Evolutionary conservation across 2,329 filamentous ascomycete species (phyloP).

Genomic region (Fusarium liriodendri): DNA sequence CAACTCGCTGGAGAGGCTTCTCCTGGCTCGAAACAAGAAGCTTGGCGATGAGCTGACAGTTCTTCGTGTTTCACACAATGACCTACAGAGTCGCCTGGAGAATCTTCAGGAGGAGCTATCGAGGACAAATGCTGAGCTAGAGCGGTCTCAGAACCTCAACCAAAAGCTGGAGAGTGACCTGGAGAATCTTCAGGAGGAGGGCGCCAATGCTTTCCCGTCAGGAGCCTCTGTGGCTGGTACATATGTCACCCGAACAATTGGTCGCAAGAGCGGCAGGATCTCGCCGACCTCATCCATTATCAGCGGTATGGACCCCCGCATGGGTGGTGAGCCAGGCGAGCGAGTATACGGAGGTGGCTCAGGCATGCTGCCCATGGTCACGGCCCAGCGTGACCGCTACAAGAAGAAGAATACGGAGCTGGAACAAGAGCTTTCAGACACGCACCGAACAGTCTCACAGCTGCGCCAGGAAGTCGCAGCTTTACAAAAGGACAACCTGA

Average conservation of each 20-base stretch:
- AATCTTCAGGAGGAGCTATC: slow-evolving; percentile 86
- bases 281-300: slow-evolving; percentile 99
- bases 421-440: slow-evolving; percentile 88
- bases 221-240: slow-evolving; percentile 94
- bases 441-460: slow-evolving; percentile 83
- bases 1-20: slow-evolving; percentile 89
- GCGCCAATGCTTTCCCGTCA: slow-evolving; percentile 84
- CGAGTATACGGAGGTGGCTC: slow-evolving; percentile 77
- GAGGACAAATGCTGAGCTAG: slow-evolving; percentile 84
- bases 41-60: slow-evolving; percentile 93
- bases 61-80: slow-evolving; percentile 91
- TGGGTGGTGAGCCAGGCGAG: slow-evolving; percentile 62
- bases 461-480: slow-evolving; percentile 91
- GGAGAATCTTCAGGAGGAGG: slow-evolving; percentile 86
- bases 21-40: slow-evolving; percentile 96
- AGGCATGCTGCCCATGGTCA: slow-evolving; percentile 97
- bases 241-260: slow-evolving; percentile 74
- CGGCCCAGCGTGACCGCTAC: slow-evolving; percentile 96
- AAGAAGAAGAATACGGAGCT: slow-evolving; percentile 95
- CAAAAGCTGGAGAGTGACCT: slow-evolving; percentile 93
- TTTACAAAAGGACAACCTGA: slow-evolving; percentile 95
- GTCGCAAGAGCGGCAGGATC: slow-evolving; percentile 74
- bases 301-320: slow-evolving; percentile 86
- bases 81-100: slow-evolving; percentile 84
- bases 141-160: slow-evolving; percentile 85